Conservation (phyloP, 495 filamentous ascomycete species). For the Pyrenula aspistea region DNA sequence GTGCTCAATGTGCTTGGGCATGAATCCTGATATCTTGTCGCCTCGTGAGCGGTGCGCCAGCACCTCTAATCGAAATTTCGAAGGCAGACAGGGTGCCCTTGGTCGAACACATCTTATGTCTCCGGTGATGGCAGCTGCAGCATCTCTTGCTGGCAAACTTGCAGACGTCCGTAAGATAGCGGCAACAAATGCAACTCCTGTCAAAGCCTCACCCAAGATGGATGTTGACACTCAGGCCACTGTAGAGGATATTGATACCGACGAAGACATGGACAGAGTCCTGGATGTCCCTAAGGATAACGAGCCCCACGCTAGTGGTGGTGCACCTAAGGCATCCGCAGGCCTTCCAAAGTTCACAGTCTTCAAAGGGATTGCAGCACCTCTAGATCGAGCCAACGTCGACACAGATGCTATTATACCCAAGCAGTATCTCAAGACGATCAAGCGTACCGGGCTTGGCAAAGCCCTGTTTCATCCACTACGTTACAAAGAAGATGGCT, state of each 20-base stretch:
- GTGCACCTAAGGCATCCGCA: constrained; percentile 32
- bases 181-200: constrained; percentile 42
- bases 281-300: constrained; percentile 65
- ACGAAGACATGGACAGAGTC: constrained; percentile 67
- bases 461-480: constrained; percentile 75
- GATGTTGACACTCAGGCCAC: constrained; percentile 44
- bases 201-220: constrained; percentile 41
- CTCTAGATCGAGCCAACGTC: constrained; percentile 77
- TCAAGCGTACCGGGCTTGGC: constrained; percentile 92
- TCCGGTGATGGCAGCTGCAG: constrained; percentile 89
- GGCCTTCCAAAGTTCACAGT: constrained; percentile 74
- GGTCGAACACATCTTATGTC: constrained; percentile 95
- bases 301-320: constrained; percentile 46
- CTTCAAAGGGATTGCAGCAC: constrained; percentile 79
- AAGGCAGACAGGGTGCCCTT: constrained; percentile 87
- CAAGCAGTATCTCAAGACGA: constrained; percentile 98
- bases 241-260: constrained; percentile 59
- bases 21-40: constrained; percentile 97
- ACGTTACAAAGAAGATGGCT: constrained; percentile 60
- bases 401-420: constrained; percentile 99
- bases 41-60: constrained; percentile 88
- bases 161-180: constrained; percentile 79
- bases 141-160: constrained; percentile 79
- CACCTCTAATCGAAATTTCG: constrained; percentile 96
- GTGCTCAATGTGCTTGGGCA: constrained; percentile 97